phyloP scores from a whole-genome alignment of 352 stramenopile genomes.

The Globisporangium irregulare region DNA sequence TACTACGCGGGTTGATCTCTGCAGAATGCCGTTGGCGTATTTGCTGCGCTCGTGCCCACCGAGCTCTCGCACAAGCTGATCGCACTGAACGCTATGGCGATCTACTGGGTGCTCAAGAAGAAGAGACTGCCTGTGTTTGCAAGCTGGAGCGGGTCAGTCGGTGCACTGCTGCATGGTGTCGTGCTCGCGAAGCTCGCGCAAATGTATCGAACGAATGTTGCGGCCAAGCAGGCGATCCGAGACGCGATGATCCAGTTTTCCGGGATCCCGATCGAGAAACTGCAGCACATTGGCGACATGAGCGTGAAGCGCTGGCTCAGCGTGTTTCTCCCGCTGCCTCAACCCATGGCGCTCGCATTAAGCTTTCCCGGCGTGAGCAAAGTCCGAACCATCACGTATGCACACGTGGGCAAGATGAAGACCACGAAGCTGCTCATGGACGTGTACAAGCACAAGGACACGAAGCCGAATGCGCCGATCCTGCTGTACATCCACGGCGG shows the following conservation, averaged over 20 bases:
- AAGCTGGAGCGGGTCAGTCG: conserved; percentile 48
- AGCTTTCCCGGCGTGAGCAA: conserved; percentile 51
- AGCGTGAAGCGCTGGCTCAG: conserved; percentile 48
- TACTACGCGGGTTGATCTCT: background rate
- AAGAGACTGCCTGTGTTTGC: conserved; percentile 34
- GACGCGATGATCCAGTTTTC: conserved; percentile 31
- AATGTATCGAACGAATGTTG: conserved; percentile 48
- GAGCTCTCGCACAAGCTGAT: conserved; percentile 64
- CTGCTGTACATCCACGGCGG: conserved; percentile 78
- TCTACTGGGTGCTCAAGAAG: conserved; percentile 51
- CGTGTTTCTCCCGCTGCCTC: conserved; percentile 57
- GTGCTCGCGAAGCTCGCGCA: conserved; percentile 41
- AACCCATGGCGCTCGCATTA: conserved; percentile 43
- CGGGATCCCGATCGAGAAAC: conserved; percentile 26
- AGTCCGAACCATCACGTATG: conserved; percentile 55
- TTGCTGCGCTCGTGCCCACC: conserved; percentile 28
- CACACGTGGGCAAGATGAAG: conserved; percentile 59
- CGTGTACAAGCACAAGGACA: conserved; percentile 59
- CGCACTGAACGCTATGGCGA: conserved; percentile 36
- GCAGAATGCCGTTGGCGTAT: conserved; percentile 10
- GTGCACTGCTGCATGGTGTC: conserved; percentile 40
- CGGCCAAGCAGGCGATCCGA: conserved; percentile 39
- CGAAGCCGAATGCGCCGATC: conserved; percentile 57
- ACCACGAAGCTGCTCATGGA: conserved; percentile 69
- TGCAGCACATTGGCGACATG: conserved; percentile 44